phyloP scores from a whole-genome alignment of 768 basidiomycete species.

The Lentinula guzmanii region DNA sequence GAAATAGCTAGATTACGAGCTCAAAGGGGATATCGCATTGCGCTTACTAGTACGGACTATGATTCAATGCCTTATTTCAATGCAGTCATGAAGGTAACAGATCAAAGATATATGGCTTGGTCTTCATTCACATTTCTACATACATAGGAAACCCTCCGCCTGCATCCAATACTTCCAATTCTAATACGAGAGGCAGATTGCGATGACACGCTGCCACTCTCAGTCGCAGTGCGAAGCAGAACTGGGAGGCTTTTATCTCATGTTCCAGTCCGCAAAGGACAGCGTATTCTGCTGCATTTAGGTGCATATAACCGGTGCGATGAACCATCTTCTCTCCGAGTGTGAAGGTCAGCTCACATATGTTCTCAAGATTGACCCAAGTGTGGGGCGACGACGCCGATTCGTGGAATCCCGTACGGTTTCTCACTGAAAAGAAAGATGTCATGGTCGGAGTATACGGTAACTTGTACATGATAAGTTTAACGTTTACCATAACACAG shows the following conservation, averaged over 20 bases:
- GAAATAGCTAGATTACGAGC: constrained; percentile 36
- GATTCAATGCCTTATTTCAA: constrained; percentile 25
- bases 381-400: constrained; percentile 30
- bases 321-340: not conserved
- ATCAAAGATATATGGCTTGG: not conserved
- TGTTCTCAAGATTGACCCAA: constrained; percentile 16
- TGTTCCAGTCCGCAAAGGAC: constrained; percentile 27
- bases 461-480: constrained; percentile 7
- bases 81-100: constrained; percentile 16
- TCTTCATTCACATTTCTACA: not conserved
- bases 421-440: constrained; percentile 15
- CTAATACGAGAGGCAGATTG: constrained; percentile 23
- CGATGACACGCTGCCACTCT: constrained; percentile 40
- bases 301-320: constrained; percentile 30
- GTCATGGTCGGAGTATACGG: constrained; percentile 14
- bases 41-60: constrained; percentile 19
- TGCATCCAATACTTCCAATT: constrained; percentile 25
- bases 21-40: constrained; percentile 7
- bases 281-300: constrained; percentile 27
- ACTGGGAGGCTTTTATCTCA: constrained; percentile 26
- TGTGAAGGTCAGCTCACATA: not conserved
- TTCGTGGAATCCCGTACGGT: constrained; percentile 28
- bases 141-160: constrained; percentile 22
- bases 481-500: not conserved
- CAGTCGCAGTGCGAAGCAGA: constrained; percentile 24